phyloP scores from a whole-genome alignment of 192 early-diverging fungal species.

The Rhizoclosmatium globosum region DNA sequence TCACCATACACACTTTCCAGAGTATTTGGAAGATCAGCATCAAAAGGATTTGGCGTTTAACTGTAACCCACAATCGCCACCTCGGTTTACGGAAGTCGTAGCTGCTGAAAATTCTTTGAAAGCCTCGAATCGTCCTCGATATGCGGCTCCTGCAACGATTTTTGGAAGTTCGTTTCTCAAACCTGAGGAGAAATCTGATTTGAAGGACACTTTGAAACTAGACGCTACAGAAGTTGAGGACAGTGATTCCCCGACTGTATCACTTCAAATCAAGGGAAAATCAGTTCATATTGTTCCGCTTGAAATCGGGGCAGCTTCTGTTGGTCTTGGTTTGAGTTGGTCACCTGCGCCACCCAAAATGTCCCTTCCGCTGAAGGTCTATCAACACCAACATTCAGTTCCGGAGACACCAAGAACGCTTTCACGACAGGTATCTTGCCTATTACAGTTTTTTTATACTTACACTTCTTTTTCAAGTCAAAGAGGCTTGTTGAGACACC shows the following conservation, averaged over 20 bases:
- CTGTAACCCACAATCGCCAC: slow-evolving; percentile 6
- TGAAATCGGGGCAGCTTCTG: slow-evolving; percentile 35
- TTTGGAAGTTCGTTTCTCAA: background rate
- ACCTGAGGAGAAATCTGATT: background rate
- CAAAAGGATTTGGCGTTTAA: slow-evolving; percentile 3
- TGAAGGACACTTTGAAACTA: background rate
- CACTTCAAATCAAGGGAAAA: slow-evolving; percentile 30
- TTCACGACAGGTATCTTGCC: slow-evolving; percentile 11
- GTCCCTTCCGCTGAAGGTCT: slow-evolving; percentile 19
- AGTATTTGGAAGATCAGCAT: background rate
- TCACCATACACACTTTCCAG: slow-evolving; percentile 21
- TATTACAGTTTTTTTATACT: background rate
- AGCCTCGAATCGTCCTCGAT: slow-evolving; percentile 9
- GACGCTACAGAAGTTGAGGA: background rate
- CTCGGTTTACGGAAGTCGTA: slow-evolving; percentile 12
- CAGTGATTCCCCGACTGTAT: background rate
- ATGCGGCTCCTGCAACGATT: background rate
- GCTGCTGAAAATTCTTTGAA: slow-evolving; percentile 16
- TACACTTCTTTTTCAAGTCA: background rate
- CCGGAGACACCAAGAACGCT: slow-evolving; percentile 29
- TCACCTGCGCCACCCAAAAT: slow-evolving; percentile 46
- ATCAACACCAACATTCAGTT: slow-evolving; percentile 28
- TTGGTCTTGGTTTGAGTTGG: slow-evolving; percentile 44
- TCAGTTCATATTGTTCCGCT: slow-evolving; percentile 40
- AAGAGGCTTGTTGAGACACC: background rate